Base-by-base conservation (phyloP, 208 protist species). In the Leishmania aethiopica region DNA sequence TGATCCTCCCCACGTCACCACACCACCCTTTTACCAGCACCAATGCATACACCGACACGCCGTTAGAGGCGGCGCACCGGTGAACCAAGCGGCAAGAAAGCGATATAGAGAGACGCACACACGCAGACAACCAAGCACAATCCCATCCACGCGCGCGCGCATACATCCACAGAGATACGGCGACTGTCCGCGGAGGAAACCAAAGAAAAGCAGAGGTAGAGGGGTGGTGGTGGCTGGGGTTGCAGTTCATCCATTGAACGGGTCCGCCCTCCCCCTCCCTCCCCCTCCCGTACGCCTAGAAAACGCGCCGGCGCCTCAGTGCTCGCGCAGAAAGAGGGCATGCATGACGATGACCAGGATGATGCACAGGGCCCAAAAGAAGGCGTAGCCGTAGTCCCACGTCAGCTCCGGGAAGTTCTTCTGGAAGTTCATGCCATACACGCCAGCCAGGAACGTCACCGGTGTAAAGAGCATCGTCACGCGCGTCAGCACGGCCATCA, bases 391-490 rank as follows among this genome's bases (percentile, higher is more conserved):
- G 66, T 91, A 95, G 10, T 75, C 59, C 92, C 87, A 97, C 51
- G 84, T 79, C 60, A 97, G 85, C 86, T 97, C 92, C 5, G 94
- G 94, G 17, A 97, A 91, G 86, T 94, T 83, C 53, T 86, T 79
- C 25, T 85, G 60, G 79, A 97, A 97, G 86, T 98, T 98, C 95
- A 97, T 98, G 25, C 95, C 95, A 84, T 96, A 98, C 71, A 98
- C 92, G 22, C 91, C 93, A 10, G 95, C 92, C 28, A 98, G 57
- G 69, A 98, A 98, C 25, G 89, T 97, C 66, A 93, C 92, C 7
- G 95, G 95, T 7, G 93, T 97, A 73, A 98, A 98, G 76, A 97
- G 89, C 59, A 94, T 86, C 62, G 91, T 94, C 57, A 98, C 88
- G 25, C 92, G 89, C 49, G 95, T 98, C 77, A 98, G 87, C 79